A percentile compares a stretch with the other conserved stretches of the same genome.
Evolutionary conservation across 1,139 yeast genomes (phyloP).

Genomic region (Pichia sp.): DNA sequence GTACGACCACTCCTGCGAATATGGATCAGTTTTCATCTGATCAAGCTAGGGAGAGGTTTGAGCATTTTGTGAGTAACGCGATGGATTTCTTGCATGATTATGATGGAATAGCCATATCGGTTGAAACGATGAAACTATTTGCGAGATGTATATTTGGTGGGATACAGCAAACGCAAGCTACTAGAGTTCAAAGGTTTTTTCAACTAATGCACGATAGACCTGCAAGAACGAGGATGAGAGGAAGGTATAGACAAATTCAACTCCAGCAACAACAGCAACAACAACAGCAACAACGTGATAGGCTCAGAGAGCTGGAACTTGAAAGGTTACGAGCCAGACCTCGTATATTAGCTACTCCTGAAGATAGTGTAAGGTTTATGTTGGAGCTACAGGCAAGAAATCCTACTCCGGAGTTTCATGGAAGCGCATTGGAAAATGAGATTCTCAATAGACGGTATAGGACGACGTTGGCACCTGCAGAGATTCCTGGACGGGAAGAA

Average conservation of each 20-base stretch:
- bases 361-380: neutral
- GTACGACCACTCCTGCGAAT: slow-evolving; percentile 19
- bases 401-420: neutral
- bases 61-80: slow-evolving; percentile 26
- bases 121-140: slow-evolving; percentile 27
- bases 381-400: slow-evolving; percentile 1
- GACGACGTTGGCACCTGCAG: neutral
- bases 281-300: neutral
- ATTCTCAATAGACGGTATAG: neutral
- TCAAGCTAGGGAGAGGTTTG: slow-evolving; percentile 24
- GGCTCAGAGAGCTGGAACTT: neutral
- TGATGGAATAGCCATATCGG: slow-evolving; percentile 24
- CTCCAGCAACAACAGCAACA: slow-evolving; percentile 7
- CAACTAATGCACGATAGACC: slow-evolving; percentile 27
- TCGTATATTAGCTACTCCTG: neutral
- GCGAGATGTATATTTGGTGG: slow-evolving; percentile 30
- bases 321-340: neutral
- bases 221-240: slow-evolving; percentile 16
- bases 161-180: slow-evolving; percentile 29
- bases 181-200: slow-evolving; percentile 31
- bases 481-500: neutral
- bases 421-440: neutral
- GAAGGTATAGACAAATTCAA: slow-evolving; percentile 16
- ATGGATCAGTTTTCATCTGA: slow-evolving; percentile 16
- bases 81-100: slow-evolving; percentile 29